Conservation (phyloP, 805 yeast genomes). For the Candida yuanshanica region DNA sequence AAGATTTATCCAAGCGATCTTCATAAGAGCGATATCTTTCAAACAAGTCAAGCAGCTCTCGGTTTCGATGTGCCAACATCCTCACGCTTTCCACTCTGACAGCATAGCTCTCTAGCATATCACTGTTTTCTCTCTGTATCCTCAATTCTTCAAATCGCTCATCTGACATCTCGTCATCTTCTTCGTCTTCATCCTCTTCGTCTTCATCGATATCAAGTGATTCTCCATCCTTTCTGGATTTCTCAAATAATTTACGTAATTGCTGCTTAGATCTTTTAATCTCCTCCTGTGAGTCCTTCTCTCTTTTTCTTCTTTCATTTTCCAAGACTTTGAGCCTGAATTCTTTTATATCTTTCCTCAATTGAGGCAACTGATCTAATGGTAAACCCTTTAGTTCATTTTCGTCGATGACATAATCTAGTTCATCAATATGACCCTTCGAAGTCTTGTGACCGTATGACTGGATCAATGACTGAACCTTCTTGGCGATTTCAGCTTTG, state of each 20-base stretch:
- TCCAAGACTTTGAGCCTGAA: constrained; percentile 51
- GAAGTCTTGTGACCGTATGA: constrained; percentile 1
- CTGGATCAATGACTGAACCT: constrained; percentile 3
- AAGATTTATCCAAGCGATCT: constrained; percentile 28
- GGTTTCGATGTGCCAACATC: constrained; percentile 12
- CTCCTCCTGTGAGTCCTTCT: constrained; percentile 42
- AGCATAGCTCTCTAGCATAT: constrained; percentile 17
- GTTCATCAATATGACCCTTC: not conserved
- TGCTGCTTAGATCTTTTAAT: constrained; percentile 42
- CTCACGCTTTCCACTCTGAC: constrained; percentile 13
- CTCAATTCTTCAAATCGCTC: constrained; percentile 29
- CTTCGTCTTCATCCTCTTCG: constrained; percentile 15
- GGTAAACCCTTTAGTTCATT: constrained; percentile 55
- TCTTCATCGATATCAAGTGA: constrained; percentile 17
- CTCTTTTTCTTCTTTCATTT: constrained; percentile 46
- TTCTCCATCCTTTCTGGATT: constrained; percentile 25
- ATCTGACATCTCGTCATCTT: constrained; percentile 26
- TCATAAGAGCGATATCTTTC: constrained; percentile 31
- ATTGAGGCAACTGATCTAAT: constrained; percentile 42
- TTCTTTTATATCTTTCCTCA: constrained; percentile 46
- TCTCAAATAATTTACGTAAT: constrained; percentile 40
- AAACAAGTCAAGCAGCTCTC: constrained; percentile 20
- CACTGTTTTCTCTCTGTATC: constrained; percentile 18
- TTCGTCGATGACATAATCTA: constrained; percentile 48
- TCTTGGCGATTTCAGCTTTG: not conserved